Conservation (phyloP, 495 filamentous ascomycete species). For the Pyrenula massariospora region DNA sequence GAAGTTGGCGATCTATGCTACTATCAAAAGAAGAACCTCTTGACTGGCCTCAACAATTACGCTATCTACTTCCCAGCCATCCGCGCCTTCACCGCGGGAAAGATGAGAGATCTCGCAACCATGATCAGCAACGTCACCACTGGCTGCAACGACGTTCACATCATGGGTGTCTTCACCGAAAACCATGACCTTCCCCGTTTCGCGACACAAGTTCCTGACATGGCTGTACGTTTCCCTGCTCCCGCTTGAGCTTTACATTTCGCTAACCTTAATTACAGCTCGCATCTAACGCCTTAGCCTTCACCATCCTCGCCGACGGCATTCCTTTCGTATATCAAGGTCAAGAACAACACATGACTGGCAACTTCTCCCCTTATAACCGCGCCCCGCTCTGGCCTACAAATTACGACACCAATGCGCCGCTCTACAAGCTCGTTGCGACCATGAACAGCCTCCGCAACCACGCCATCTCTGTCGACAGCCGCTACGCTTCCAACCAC, state of each 20-base stretch:
- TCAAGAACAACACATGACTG: conserved; percentile 55
- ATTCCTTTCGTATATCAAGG: conserved; percentile 47
- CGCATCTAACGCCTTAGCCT: conserved; percentile 54
- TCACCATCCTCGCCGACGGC: conserved; percentile 51
- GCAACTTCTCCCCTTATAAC: conserved; percentile 45
- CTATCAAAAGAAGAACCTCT: conserved; percentile 43
- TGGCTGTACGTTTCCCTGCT: conserved; percentile 5
- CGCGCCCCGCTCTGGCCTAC: conserved; percentile 58
- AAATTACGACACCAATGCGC: conserved; percentile 37
- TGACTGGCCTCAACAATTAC: conserved; percentile 49
- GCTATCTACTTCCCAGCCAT: conserved; percentile 46
- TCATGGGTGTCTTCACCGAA: conserved; percentile 55
- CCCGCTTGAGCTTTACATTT: background rate
- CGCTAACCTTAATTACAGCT: conserved; percentile 18
- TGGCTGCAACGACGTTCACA: conserved; percentile 36
- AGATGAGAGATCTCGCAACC: conserved; percentile 34
- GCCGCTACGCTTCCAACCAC: conserved; percentile 34
- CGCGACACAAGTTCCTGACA: conserved; percentile 36
- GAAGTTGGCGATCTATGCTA: conserved; percentile 41
- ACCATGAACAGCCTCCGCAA: conserved; percentile 47
- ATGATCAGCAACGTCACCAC: conserved; percentile 30
- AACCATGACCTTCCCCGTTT: conserved; percentile 57
- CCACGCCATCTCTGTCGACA: conserved; percentile 36
- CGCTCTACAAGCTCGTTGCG: conserved; percentile 45
- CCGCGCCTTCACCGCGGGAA: conserved; percentile 37